Evolutionary conservation across 306 rosid species (phyloP).

Genomic region (Mucuna pruriens): DNA sequence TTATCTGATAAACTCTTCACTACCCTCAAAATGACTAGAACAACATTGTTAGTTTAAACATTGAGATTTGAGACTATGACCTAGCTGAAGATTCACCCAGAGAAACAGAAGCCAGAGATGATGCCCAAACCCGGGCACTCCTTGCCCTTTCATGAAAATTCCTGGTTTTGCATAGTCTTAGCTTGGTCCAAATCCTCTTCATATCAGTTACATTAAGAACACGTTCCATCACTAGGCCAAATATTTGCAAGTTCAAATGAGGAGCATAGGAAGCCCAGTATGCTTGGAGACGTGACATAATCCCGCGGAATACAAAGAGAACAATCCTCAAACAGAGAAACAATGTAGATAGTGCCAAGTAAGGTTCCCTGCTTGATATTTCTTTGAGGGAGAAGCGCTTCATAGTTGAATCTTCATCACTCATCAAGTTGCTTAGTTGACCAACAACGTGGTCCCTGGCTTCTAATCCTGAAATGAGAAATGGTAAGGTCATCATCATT

Average conservation of each 20-base stretch:
- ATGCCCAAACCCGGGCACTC: constrained; percentile 79
- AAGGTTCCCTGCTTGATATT: constrained; percentile 58
- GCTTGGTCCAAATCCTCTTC: constrained; percentile 73
- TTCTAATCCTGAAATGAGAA: constrained; percentile 64
- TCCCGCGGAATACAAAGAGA: constrained; percentile 48
- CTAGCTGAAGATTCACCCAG: constrained; percentile 60
- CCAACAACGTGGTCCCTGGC: constrained; percentile 45
- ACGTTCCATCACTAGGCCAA: constrained; percentile 67
- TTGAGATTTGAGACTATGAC: constrained; percentile 36
- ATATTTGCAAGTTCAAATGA: constrained; percentile 69
- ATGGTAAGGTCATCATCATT: not conserved
- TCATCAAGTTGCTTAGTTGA: constrained; percentile 29
- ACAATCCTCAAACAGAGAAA: constrained; percentile 66
- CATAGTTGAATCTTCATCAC: constrained; percentile 39
- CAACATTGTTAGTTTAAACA: constrained; percentile 39
- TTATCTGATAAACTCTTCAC: constrained; percentile 40
- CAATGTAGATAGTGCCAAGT: constrained; percentile 53
- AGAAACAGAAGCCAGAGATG: constrained; percentile 78
- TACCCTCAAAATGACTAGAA: constrained; percentile 44
- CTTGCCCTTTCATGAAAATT: constrained; percentile 70
- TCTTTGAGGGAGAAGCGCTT: constrained; percentile 47
- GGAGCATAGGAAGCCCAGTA: constrained; percentile 58
- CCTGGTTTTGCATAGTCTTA: constrained; percentile 65
- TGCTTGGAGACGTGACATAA: constrained; percentile 47
- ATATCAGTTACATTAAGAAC: constrained; percentile 62